Evolutionary conservation across 345 rosid genomes (phyloP), one percentile per base, ranked within the genome.

Genomic region (Durio zibethinus): DNA sequence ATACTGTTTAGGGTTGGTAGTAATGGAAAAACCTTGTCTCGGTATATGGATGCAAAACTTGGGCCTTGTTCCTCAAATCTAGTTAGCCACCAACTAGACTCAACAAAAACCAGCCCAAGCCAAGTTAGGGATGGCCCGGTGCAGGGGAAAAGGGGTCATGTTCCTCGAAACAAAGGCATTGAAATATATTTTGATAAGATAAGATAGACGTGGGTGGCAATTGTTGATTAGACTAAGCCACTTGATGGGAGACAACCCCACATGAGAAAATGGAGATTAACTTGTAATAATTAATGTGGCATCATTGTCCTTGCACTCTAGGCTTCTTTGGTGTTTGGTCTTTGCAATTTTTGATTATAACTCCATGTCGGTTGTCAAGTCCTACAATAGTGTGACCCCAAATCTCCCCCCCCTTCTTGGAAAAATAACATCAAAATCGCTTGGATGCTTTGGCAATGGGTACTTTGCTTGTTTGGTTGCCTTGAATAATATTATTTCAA

Each of bases 221-320:
- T 20, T 60, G 12, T 68, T 77, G 85, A 81, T 64, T 80, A 80
- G 86, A 82, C 83, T 68, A 83, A 79, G 80, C 78, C 40, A 74
- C 82, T 80, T 80, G 53, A 25, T 20, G 62, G 84, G 80, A 75
- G 86, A 79, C 85, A 80, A 73, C 21, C 47, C 78, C 88, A 77
- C 86, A 57, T 83, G 82, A 72, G 73, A 72, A 65, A 72, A 54
- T 31, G 35, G 38, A 53, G 66, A 72, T 81, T 76, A 78, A 31
- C 9, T 64, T 43, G 57, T 23, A 20, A 67, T 57, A 35, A 10
- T 23, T 27, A 35, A 59, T 43, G 4, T 38, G 56, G 64, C 10
- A 50, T 77, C 47, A 81, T 83, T 77, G 81, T 79, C 78, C 78
- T 77, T 80, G 2, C 53, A 33, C 73, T 78, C 54, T 68, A 56